Evolutionary conservation across 805 yeast species (phyloP).

Genomic region (Clavispora santaluciae): DNA sequence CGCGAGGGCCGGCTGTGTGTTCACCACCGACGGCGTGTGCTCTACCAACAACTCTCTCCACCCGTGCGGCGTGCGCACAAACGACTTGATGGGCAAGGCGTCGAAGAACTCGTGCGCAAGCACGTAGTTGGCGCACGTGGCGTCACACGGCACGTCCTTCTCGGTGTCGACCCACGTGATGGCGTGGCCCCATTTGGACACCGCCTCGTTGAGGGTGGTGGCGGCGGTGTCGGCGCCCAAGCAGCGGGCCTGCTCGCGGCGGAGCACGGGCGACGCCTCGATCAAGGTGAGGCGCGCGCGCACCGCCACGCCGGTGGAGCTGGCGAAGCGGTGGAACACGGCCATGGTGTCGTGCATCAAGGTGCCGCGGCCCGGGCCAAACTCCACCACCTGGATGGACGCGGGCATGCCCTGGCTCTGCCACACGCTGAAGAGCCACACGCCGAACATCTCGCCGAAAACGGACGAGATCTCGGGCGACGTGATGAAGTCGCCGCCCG

Average conservation of each 20-base stretch:
- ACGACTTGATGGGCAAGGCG: conserved; percentile 75
- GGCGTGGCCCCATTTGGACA: conserved; percentile 47
- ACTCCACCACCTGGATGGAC: conserved; percentile 57
- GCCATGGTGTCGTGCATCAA: conserved; percentile 60
- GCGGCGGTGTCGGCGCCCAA: conserved; percentile 23
- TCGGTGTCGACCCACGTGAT: conserved; percentile 62
- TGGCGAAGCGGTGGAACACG: conserved; percentile 40
- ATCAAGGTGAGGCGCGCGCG: conserved; percentile 49
- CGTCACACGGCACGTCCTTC: conserved; percentile 32
- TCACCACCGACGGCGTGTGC: conserved; percentile 35
- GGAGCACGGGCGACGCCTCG: conserved; percentile 67
- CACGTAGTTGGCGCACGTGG: conserved; percentile 49
- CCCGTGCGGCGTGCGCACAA: conserved; percentile 55
- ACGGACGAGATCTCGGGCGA: conserved; percentile 85
- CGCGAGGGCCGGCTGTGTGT: conserved; percentile 28
- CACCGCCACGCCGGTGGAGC: conserved; percentile 15
- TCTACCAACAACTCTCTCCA: conserved; percentile 81
- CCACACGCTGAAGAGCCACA: conserved; percentile 65
- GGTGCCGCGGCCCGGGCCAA: conserved; percentile 86
- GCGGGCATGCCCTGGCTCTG: conserved; percentile 47
- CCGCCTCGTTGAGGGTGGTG: conserved; percentile 26
- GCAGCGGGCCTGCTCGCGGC: conserved; percentile 48
- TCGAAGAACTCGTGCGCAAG: conserved; percentile 86
- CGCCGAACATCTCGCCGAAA: conserved; percentile 80
- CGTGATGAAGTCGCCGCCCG: conserved; percentile 71